Percentiles rank a stretch among this genome's conserved stretches.
Evolutionary conservation across 257 asterid genomes (phyloP).

Genomic region (Plantago ovata): DNA sequence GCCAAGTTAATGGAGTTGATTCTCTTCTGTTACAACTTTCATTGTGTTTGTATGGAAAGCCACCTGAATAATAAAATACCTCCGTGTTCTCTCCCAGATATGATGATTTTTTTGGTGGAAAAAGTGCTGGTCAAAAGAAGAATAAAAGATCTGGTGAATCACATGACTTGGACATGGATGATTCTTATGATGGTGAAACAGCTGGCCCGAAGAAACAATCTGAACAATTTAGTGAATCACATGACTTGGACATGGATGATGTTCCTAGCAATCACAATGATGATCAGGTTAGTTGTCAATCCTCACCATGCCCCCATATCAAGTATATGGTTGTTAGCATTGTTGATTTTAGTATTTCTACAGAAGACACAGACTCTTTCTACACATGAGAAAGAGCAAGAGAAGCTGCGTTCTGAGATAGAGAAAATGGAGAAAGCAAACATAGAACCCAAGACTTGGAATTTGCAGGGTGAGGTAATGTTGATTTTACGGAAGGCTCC

Average conservation of each 20-base stretch:
- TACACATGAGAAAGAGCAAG: slow-evolving; percentile 76
- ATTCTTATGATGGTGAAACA: not conserved
- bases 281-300: slow-evolving; percentile 32
- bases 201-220: slow-evolving; percentile 6
- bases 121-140: slow-evolving; percentile 42
- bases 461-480: slow-evolving; percentile 95
- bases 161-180: slow-evolving; percentile 45
- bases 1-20: not conserved
- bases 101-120: slow-evolving; percentile 72
- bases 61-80: slow-evolving; percentile 7
- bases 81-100: slow-evolving; percentile 44
- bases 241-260: slow-evolving; percentile 42
- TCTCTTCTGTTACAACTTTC: slow-evolving; percentile 10
- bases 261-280: slow-evolving; percentile 31
- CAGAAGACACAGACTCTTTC: slow-evolving; percentile 62
- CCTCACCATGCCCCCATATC: not conserved
- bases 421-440: slow-evolving; percentile 83
- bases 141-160: slow-evolving; percentile 35
- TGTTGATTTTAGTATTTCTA: slow-evolving; percentile 11
- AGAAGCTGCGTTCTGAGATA: slow-evolving; percentile 56
- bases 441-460: slow-evolving; percentile 85
- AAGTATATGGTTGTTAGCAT: slow-evolving; percentile 2
- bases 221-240: slow-evolving; percentile 40
- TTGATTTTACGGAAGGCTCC: slow-evolving; percentile 17
- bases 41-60: too few relatives aligned